These are phyloP conservation scores for Aspergillus carlsbadensis DNA, from an alignment of 495 filamentous ascomycete species.

Conservation along the genomic window DNA sequence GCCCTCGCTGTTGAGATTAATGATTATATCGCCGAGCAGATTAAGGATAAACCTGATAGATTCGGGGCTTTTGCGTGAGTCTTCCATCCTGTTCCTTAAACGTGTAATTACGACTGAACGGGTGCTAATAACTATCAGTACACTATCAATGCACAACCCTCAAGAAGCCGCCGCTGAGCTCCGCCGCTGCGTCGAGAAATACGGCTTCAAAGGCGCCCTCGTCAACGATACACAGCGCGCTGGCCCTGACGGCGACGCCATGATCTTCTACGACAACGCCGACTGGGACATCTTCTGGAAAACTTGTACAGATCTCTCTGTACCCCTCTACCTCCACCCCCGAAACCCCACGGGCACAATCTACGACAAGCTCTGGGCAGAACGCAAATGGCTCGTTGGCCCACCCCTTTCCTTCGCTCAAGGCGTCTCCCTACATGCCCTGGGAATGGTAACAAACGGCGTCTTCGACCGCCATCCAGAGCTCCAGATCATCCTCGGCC, in stretches of 20 bases:
- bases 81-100: not conserved
- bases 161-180: constrained; percentile 55
- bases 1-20: constrained; percentile 52
- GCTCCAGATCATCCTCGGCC: constrained; percentile 64
- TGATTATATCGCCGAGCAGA: constrained; percentile 54
- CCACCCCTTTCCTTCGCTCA: constrained; percentile 49
- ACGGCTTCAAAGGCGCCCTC: constrained; percentile 58
- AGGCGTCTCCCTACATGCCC: constrained; percentile 46
- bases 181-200: constrained; percentile 51
- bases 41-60: constrained; percentile 48
- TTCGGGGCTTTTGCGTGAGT: constrained; percentile 57
- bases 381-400: constrained; percentile 49
- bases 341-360: constrained; percentile 47
- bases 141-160: constrained; percentile 56
- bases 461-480: constrained; percentile 51
- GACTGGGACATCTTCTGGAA: constrained; percentile 60
- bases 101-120: not conserved
- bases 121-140: constrained; percentile 23
- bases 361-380: constrained; percentile 50
- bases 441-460: constrained; percentile 54
- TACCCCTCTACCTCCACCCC: constrained; percentile 64
- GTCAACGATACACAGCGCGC: constrained; percentile 57
- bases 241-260: constrained; percentile 50
- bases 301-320: constrained; percentile 55
- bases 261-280: constrained; percentile 58